A percentile compares a stretch with the other conserved stretches of the same genome.
Conservation (phyloP, 306 rosid genomes). For the Pterocarpus macrocarpus region DNA sequence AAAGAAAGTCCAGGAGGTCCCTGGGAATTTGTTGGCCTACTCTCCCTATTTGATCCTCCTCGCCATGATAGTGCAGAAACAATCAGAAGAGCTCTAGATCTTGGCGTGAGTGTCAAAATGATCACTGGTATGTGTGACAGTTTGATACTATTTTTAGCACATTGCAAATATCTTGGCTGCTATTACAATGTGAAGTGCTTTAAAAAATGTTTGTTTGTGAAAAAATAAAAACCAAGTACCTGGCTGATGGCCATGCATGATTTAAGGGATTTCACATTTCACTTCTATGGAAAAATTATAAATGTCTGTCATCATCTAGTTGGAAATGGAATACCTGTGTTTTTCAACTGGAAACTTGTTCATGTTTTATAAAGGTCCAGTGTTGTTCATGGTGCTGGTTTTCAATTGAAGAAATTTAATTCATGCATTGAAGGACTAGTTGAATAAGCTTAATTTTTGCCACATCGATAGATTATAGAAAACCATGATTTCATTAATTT, state of each 20-base stretch:
- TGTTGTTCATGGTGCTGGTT: no score
- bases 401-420: slow-evolving; percentile 8
- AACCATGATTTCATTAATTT: no score
- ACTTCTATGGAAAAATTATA: no score
- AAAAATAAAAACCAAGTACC: neutral
- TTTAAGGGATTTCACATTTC: slow-evolving; percentile 10
- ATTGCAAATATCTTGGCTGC: slow-evolving; percentile 16
- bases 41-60: slow-evolving; percentile 84
- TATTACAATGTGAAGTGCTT: no score
- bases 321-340: no score
- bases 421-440: neutral
- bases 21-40: slow-evolving; percentile 84
- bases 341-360: no score
- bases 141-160: neutral
- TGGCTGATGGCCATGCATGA: neutral
- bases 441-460: no score
- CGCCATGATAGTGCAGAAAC: slow-evolving; percentile 87
- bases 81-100: slow-evolving; percentile 81
- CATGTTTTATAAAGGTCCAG: no score
- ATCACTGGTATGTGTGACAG: slow-evolving; percentile 61
- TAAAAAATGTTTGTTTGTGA: no score
- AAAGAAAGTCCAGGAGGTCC: slow-evolving; percentile 79
- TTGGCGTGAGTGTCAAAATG: slow-evolving; percentile 84
- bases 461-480: neutral
- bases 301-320: no score